Percentiles rank a stretch among this genome's conserved stretches.
Conservation (phyloP, 2,329 filamentous ascomycete genomes). For the Botrytis deweyae region DNA sequence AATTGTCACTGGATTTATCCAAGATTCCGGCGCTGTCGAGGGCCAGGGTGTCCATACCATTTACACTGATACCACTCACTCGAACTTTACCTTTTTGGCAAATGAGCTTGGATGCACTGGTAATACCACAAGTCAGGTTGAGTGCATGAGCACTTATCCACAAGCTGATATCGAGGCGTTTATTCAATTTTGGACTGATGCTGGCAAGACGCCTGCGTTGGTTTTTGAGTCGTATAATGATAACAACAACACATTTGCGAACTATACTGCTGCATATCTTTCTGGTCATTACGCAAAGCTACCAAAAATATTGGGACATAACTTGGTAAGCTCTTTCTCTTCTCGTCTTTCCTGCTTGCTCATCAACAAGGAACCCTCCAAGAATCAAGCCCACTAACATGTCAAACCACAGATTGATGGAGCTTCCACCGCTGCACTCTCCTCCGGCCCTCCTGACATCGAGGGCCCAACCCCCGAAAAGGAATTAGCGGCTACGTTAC, state of each 20-base stretch:
- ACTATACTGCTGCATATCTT: not conserved
- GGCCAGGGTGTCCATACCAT: not conserved
- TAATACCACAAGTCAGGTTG: not conserved
- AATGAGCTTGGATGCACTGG: not conserved
- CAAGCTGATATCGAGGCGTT: not conserved
- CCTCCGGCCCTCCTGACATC: not conserved
- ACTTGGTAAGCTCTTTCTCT: not conserved
- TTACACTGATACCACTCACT: not conserved
- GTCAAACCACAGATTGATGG: not conserved
- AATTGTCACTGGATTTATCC: not conserved
- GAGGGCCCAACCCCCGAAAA: not conserved
- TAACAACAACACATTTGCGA: not conserved
- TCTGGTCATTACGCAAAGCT: not conserved
- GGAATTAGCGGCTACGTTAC: not conserved
- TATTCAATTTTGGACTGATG: not conserved
- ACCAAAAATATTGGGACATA: not conserved
- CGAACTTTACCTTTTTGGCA: not conserved
- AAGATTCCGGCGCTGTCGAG: not conserved
- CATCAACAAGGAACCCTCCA: rapidly evolving
- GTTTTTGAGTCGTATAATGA: not conserved
- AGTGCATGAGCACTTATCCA: not conserved
- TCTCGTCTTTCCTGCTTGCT: not conserved
- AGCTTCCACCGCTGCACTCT: not conserved
- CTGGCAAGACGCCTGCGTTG: not conserved
- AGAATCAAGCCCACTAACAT: not conserved